Evolutionary conservation across 2,329 filamentous ascomycete species (phyloP).

Genomic region (Clarireedia monteithiana): DNA sequence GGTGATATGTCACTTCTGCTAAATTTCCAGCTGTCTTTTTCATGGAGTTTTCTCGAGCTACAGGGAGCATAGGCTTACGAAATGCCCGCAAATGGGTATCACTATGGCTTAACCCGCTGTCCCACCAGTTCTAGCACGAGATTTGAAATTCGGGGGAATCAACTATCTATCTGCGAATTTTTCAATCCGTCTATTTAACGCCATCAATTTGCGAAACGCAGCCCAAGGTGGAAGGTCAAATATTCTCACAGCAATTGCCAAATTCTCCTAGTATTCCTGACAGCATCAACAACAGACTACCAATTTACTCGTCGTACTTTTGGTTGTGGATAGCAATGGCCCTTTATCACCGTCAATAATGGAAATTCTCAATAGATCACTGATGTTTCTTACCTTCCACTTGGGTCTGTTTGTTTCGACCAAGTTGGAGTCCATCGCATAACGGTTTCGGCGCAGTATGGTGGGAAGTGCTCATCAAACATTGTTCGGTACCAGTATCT

Average conservation of each 20-base stretch:
- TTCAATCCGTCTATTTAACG: conserved; percentile 11
- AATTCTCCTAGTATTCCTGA: not conserved
- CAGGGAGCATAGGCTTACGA: no score
- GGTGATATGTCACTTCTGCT: no score
- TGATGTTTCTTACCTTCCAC: conserved; percentile 46
- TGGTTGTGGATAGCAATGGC: conserved; percentile 69
- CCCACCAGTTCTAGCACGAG: no score
- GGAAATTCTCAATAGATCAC: not conserved
- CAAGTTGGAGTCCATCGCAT: conserved; percentile 96
- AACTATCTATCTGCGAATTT: conserved; percentile 2
- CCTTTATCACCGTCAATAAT: conserved; percentile 36
- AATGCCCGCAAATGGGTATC: no score
- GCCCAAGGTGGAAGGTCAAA: not conserved
- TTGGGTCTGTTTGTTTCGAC: conserved; percentile 94
- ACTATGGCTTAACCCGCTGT: no score
- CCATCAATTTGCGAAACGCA: not conserved
- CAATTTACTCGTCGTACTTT: conserved; percentile 52
- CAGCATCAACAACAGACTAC: not conserved
- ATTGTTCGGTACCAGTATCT: conserved; percentile 96
- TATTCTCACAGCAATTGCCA: not conserved
- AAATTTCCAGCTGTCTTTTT: no score
- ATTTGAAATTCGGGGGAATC: not conserved
- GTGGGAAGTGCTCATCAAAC: conserved; percentile 98
- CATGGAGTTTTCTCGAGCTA: no score
- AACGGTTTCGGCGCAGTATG: conserved; percentile 83